phyloP scores from a whole-genome alignment of 148 eudicot genomes.

The Persicaria maculosa region DNA sequence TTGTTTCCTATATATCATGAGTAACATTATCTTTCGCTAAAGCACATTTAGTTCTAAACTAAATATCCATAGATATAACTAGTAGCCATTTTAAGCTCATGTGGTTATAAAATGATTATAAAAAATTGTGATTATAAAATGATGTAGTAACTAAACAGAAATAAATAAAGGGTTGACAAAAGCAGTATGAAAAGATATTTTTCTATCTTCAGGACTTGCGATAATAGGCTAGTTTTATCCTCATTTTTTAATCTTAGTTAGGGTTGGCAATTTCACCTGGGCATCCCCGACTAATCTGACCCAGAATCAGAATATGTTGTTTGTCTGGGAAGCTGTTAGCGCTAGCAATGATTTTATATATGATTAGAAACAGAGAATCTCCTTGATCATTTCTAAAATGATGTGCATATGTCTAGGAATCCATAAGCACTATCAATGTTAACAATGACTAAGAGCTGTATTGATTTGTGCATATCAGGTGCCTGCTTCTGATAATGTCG shows the following conservation, averaged over 20 bases:
- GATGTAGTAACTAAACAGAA: neutral
- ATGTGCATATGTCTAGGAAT: neutral
- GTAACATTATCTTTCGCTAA: neutral
- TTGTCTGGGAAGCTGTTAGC: no score
- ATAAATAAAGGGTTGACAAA: neutral
- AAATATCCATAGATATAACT: neutral
- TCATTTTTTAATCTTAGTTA: neutral
- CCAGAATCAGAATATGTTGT: no score
- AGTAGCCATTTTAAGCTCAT: neutral
- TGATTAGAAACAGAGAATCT: neutral
- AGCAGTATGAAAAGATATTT: neutral
- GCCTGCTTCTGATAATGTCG: conserved; percentile 36
- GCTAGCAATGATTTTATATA: neutral
- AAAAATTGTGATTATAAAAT: neutral
- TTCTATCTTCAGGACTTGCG: neutral
- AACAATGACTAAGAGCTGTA: neutral
- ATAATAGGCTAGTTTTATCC: neutral
- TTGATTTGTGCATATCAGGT: conserved; percentile 18
- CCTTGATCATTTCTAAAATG: neutral
- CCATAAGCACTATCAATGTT: neutral
- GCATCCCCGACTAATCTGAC: no score
- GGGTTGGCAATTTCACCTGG: no score
- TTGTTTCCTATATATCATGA: neutral
- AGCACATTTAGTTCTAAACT: neutral
- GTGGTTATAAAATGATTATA: neutral